phyloP scores from a whole-genome alignment of 192 early-diverging fungal species.

The Podila minutissima region DNA sequence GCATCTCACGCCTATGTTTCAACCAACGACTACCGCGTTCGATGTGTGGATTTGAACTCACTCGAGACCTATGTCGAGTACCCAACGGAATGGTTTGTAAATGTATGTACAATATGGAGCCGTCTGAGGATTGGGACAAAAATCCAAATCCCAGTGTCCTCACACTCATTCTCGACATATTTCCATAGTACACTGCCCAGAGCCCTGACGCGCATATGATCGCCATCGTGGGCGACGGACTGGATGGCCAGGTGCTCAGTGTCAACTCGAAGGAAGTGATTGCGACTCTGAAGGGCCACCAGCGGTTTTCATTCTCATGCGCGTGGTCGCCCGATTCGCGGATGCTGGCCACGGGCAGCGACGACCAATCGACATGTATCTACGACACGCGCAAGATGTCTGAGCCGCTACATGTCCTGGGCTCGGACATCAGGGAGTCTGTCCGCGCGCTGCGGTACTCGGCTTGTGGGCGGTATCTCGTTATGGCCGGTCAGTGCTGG shows the following conservation, averaged over 20 bases:
- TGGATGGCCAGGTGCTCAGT: conserved; percentile 29
- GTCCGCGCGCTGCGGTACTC: conserved; percentile 44
- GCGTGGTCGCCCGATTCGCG: conserved; percentile 45
- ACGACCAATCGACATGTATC: conserved; percentile 32
- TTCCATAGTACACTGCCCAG: conserved; percentile 34
- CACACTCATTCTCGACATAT: background rate
- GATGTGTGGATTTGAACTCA: conserved; percentile 24
- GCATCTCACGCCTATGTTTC: conserved; percentile 32
- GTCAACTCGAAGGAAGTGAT: conserved; percentile 37
- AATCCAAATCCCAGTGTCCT: background rate
- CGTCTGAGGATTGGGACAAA: background rate
- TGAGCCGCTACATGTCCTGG: conserved; percentile 23
- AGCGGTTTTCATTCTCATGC: conserved; percentile 28
- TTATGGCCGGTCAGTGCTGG: conserved; percentile 31
- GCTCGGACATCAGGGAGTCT: conserved; percentile 18
- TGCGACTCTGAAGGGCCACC: conserved; percentile 35
- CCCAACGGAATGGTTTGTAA: conserved; percentile 23
- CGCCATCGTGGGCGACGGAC: conserved; percentile 14
- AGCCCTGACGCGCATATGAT: conserved; percentile 49
- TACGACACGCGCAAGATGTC: conserved; percentile 36
- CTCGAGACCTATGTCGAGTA: conserved; percentile 7
- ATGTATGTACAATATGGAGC: conserved; percentile 8
- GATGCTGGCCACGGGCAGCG: conserved; percentile 39
- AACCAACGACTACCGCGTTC: conserved; percentile 21
- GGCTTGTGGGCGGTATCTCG: conserved; percentile 31